Evolutionary conservation across 768 basidiomycete species (phyloP).

Genomic region (Neoboletus magnificus): DNA sequence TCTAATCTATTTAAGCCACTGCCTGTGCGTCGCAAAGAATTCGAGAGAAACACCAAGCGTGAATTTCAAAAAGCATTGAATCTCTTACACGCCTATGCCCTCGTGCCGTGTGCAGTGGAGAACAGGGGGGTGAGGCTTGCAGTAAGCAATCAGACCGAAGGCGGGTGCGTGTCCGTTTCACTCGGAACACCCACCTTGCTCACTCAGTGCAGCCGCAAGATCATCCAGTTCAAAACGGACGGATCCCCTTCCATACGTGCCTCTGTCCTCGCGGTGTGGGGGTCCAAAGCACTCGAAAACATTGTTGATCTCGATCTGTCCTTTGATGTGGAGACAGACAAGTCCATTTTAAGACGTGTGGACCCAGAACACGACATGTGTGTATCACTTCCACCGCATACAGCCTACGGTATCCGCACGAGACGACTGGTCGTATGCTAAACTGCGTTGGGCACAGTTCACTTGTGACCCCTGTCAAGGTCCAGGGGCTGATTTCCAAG

Average conservation of each 20-base stretch:
- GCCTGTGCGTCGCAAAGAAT: slow-evolving; percentile 89
- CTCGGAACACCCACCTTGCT: background rate
- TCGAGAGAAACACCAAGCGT: slow-evolving; percentile 83
- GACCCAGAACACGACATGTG: slow-evolving; percentile 20
- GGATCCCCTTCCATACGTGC: slow-evolving; percentile 60
- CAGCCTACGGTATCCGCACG: background rate
- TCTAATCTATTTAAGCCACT: slow-evolving; percentile 73
- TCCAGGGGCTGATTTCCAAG: slow-evolving; percentile 82
- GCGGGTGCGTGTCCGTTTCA: slow-evolving; percentile 52
- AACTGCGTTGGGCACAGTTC: slow-evolving; percentile 12
- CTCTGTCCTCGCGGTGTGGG: slow-evolving; percentile 78
- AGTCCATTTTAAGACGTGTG: slow-evolving; percentile 25
- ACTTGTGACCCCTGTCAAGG: slow-evolving; percentile 42
- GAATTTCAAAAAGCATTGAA: slow-evolving; percentile 86
- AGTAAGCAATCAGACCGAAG: slow-evolving; percentile 64
- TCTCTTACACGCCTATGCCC: slow-evolving; percentile 82
- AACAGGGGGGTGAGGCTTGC: slow-evolving; percentile 65
- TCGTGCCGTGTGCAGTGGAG: slow-evolving; percentile 67
- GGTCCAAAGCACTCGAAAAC: slow-evolving; percentile 72
- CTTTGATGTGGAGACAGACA: slow-evolving; percentile 69
- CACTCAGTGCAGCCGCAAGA: slow-evolving; percentile 47
- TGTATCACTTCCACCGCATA: slow-evolving; percentile 3
- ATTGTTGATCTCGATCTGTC: slow-evolving; percentile 69
- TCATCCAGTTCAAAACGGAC: slow-evolving; percentile 68
- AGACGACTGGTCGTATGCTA: background rate